Evolutionary conservation across 768 basidiomycete species (phyloP).

Genomic region (Boletus patriciae): DNA sequence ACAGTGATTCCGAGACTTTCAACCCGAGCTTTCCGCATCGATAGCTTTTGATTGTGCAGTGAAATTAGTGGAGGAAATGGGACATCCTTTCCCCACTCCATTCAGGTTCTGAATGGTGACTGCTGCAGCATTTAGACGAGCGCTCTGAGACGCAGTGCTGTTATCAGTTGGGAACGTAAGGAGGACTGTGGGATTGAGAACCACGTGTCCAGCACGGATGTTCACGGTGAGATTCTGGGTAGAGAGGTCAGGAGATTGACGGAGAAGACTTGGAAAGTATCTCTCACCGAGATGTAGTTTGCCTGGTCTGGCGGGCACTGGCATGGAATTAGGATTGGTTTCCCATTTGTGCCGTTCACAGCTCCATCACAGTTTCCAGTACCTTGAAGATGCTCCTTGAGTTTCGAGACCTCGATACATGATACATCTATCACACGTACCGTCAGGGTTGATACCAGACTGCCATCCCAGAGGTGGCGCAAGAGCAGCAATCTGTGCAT

Average conservation of each 20-base stretch:
- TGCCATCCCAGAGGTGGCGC: conserved; percentile 58
- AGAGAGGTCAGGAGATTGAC: neutral
- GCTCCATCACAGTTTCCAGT: conserved; percentile 41
- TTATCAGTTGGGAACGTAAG: conserved; percentile 46
- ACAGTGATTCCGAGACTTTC: neutral
- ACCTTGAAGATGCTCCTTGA: conserved; percentile 17
- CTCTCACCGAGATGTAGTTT: conserved; percentile 26
- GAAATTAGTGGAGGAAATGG: conserved; percentile 62
- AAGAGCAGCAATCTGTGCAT: conserved; percentile 39
- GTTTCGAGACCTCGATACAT: neutral
- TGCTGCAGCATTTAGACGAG: conserved; percentile 56
- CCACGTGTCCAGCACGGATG: conserved; percentile 40
- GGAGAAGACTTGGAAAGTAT: neutral
- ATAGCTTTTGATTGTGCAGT: conserved; percentile 37
- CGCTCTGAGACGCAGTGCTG: conserved; percentile 38
- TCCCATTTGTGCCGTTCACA: conserved; percentile 30
- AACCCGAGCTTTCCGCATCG: conserved; percentile 13
- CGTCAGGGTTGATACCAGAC: conserved; percentile 60
- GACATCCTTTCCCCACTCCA: conserved; percentile 67
- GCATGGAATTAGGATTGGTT: conserved; percentile 37
- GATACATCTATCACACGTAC: conserved; percentile 32
- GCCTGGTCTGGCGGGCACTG: conserved; percentile 34
- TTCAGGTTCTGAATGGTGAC: conserved; percentile 71
- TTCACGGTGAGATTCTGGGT: conserved; percentile 38
- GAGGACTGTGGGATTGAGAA: conserved; percentile 42